phyloP scores from a whole-genome alignment of 345 rosid species.

The Pelargonium nanum region DNA sequence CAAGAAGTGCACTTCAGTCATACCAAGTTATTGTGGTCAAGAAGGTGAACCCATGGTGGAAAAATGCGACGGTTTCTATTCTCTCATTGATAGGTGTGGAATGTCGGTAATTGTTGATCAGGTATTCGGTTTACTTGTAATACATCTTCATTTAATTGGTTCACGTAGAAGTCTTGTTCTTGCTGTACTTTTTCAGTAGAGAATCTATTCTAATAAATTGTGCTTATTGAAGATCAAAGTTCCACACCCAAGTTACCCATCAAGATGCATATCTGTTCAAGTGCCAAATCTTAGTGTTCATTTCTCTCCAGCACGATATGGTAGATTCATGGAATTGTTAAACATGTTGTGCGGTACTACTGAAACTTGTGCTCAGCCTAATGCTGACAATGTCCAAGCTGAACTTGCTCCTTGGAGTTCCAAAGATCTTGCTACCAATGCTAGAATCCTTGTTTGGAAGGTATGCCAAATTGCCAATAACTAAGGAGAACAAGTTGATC shows the following conservation, averaged over 20 bases:
- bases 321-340: slow-evolving; percentile 60
- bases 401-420: slow-evolving; percentile 53
- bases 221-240: slow-evolving; percentile 52
- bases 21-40: slow-evolving; percentile 32
- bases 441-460: slow-evolving; percentile 91
- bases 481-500: slow-evolving; percentile 7
- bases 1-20: slow-evolving; percentile 28
- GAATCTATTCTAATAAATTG: not conserved
- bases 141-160: slow-evolving; percentile 3
- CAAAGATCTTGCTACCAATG: slow-evolving; percentile 60
- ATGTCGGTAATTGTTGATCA: slow-evolving; percentile 92
- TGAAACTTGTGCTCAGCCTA: slow-evolving; percentile 56
- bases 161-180: not conserved
- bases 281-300: slow-evolving; percentile 95
- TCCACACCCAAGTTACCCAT: slow-evolving; percentile 74
- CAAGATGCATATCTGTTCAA: slow-evolving; percentile 84
- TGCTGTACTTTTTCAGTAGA: not conserved
- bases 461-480: slow-evolving; percentile 33
- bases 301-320: slow-evolving; percentile 78
- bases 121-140: slow-evolving; percentile 30
- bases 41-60: slow-evolving; percentile 25
- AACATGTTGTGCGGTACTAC: slow-evolving; percentile 43
- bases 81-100: slow-evolving; percentile 89
- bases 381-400: slow-evolving; percentile 47
- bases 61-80: slow-evolving; percentile 41